Evolutionary conservation across 2,329 filamentous ascomycete genomes (phyloP), one percentile per base, ranked within the genome.

Genomic region (Trichophyton equinum): DNA sequence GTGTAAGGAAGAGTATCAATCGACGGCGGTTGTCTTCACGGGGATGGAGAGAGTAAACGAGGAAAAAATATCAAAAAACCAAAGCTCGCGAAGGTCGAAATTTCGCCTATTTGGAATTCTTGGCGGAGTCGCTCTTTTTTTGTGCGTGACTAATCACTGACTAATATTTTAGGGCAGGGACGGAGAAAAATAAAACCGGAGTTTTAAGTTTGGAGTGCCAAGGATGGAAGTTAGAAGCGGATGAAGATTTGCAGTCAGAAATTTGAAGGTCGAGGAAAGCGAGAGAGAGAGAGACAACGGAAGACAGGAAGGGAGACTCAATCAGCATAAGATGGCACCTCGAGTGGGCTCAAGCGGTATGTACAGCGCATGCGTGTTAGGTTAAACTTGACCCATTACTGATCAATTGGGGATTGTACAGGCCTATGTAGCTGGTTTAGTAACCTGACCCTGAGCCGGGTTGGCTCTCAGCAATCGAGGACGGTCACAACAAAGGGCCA

Each of bases 251-350:
- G 36, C 38, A n/a, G 49, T n/a, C 40, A 47, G 44, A 27, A 38
- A 58, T 57, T 57, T 57, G 51, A 46, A 42, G 36, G 27, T 30
- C 1, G 27, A 30, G 6, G 27, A 30, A 30, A 30, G 27, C 27
- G 18, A 25, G 18, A 18, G 18, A 15, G 22, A 58, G 18, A 44
- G 40, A 27, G 13, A 18, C 7, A 27, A 25, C 18, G 7, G 36
- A 57, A 18, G 22, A 27, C 36, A 42, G n/a, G 36, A 18, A 15
- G 20, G 20, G 15, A 30, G 40, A 38, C 11, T 18, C n/a, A 18
- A 46, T 18, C n/a, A 15, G 30, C 61, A 66, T 75, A 78, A 67
- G 67, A 89, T 89, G 86, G 82, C 85, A 70, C 85, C 84, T 62
- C 84, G 84, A 78, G 76, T 88, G 79, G 76, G 81, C 67, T 72